phyloP scores from a whole-genome alignment of 2,329 filamentous ascomycete species.

The Alternaria sp. region DNA sequence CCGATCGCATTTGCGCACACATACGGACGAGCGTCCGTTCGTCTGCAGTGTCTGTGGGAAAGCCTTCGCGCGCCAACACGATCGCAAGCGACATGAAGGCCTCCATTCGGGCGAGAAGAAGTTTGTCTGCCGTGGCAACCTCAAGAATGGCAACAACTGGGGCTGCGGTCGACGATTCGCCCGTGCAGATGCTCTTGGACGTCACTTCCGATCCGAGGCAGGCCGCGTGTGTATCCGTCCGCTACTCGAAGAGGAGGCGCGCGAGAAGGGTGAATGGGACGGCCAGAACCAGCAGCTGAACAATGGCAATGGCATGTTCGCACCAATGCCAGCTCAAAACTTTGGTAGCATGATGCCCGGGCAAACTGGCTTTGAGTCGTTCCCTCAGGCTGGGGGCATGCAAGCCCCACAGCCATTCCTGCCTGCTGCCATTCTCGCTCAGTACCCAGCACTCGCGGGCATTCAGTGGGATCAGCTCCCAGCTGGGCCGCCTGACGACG shows the following conservation, averaged over 20 bases:
- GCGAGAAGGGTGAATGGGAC: conserved; percentile 72
- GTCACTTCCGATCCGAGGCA: conserved; percentile 94
- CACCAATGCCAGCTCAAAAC: conserved; percentile 37
- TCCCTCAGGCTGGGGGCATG: conserved; percentile 32
- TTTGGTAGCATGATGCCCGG: conserved; percentile 42
- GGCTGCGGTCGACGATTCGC: conserved; percentile 93
- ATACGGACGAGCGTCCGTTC: conserved; percentile 96
- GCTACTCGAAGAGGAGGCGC: conserved; percentile 91
- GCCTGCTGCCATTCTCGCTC: conserved; percentile 85
- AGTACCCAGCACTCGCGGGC: conserved; percentile 91
- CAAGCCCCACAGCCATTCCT: conserved; percentile 56
- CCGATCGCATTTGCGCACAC: conserved; percentile 91
- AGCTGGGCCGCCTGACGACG: conserved; percentile 63
- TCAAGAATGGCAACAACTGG: conserved; percentile 85
- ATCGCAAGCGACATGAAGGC: conserved; percentile 95
- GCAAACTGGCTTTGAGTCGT: conserved; percentile 44
- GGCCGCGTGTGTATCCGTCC: conserved; percentile 96
- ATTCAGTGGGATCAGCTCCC: conserved; percentile 84
- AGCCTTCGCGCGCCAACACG: conserved; percentile 95
- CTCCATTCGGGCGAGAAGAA: conserved; percentile 98
- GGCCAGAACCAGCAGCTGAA: conserved; percentile 64
- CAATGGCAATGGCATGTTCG: conserved; percentile 53
- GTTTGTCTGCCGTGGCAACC: conserved; percentile 91
- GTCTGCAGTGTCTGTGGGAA: conserved; percentile 97
- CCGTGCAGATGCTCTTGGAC: conserved; percentile 89